Evolutionary conservation across 345 rosid species (phyloP), one percentile per base, ranked within the genome.

Genomic region (Ceriops tagal): DNA sequence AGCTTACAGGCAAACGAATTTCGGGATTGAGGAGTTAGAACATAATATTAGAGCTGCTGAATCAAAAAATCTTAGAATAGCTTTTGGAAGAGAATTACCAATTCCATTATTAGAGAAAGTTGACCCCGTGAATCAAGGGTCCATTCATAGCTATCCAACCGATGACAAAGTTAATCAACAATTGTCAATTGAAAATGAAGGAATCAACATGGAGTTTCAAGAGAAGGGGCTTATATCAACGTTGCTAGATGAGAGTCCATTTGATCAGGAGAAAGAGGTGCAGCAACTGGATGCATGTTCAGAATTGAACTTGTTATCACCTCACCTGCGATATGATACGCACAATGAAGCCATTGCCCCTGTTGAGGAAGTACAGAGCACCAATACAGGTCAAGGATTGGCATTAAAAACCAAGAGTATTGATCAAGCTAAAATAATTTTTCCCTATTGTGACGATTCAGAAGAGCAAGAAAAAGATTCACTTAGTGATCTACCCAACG

Each of bases 1-100:
- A 70, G 79, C 90, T 62, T 86, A 87, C 65, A 82, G 81, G 79
- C 82, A 85, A 78, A 74, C 76, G 65, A 60, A 77, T 75, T 78
- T 80, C 30, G 81, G 61, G 16, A 82, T 61, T 30, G 80, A 87
- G 75, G 78, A 79, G 67, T 72, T 72, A 64, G 81, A 74, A 53
- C 59, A 34, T 71, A 78, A 78, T 31, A 56, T 72, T 72, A 66
- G 59, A 46, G 65, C 79, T 34, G 39, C 35, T 26, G 70, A 55
- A 34, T 71, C 76, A 49, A 70, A 74, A 22, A 73, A 64, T 65
- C 24, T 37, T 69, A 10, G 79, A 60, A 74, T 75, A 67, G 66
- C 71, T 58, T 82, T 82, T 60, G 85, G 77, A 73, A 79, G 84
- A 72, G 85, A 77, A 81, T 60, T 74, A 27, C 67, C 78, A 52